These are phyloP conservation scores for Penicillium sclerotiorum DNA, from an alignment of 2,329 filamentous ascomycete species.

Conservation along the genomic window DNA sequence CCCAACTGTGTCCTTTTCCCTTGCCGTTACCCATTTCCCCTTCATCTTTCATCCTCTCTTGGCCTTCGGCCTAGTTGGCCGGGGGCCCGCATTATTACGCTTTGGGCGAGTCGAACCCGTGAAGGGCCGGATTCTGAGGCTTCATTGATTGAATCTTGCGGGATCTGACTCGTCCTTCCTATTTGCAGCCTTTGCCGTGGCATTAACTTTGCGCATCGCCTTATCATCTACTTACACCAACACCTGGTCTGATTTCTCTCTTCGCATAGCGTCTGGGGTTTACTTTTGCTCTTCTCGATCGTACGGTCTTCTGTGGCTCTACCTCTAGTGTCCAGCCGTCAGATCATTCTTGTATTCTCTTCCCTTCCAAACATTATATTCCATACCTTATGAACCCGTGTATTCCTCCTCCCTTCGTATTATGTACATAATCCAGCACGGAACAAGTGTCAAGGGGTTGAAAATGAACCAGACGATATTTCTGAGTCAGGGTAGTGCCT, in stretches of 20 bases:
- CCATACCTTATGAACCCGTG: not conserved
- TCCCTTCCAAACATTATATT: slow-evolving; percentile 10
- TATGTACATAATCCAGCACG: too few relatives aligned
- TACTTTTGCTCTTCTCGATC: slow-evolving; percentile 22
- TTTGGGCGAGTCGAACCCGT: too few relatives aligned
- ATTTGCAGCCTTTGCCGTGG: too few relatives aligned
- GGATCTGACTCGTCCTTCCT: too few relatives aligned
- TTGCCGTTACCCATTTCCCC: not conserved
- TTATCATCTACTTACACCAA: slow-evolving; percentile 21
- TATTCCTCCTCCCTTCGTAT: not conserved
- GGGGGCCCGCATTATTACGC: slow-evolving; percentile 2
- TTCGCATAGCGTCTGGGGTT: slow-evolving; percentile 44
- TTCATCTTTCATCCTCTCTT: not conserved
- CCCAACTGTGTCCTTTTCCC: too few relatives aligned
- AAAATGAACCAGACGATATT: too few relatives aligned
- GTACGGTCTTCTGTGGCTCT: slow-evolving; percentile 7
- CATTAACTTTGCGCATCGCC: slow-evolving; percentile 17
- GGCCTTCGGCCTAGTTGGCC: not conserved
- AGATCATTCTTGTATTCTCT: slow-evolving; percentile 20
- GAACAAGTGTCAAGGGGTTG: too few relatives aligned
- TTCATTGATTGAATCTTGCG: too few relatives aligned
- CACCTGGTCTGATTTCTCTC: slow-evolving; percentile 33
- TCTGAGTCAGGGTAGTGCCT: not conserved
- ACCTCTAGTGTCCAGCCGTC: slow-evolving; percentile 6
- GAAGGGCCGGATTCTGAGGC: too few relatives aligned